Evolutionary conservation across 2,329 filamentous ascomycete genomes (phyloP).

Genomic region (Orbilia brochopaga): DNA sequence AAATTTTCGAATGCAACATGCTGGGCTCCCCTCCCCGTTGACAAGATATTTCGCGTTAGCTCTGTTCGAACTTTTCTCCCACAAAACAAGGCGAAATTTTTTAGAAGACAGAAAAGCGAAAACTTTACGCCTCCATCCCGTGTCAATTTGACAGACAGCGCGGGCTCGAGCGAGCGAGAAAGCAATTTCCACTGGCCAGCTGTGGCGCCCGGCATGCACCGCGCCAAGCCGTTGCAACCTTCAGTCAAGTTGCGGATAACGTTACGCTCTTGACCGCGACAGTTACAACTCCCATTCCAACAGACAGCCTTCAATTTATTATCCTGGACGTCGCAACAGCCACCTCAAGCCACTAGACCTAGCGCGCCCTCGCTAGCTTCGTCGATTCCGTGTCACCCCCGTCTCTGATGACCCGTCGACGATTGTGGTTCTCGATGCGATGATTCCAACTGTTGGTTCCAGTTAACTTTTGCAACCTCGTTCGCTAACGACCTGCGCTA

Average conservation of each 20-base stretch:
- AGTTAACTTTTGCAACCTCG: too few species aligned
- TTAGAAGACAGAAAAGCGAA: slow-evolving; percentile 1
- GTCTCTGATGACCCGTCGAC: slow-evolving; percentile 10
- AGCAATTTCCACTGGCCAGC: slow-evolving; percentile 1
- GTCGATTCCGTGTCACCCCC: slow-evolving; percentile 24
- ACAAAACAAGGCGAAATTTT: neutral
- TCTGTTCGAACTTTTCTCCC: neutral
- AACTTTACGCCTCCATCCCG: neutral
- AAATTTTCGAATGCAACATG: too few species aligned
- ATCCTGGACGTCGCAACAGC: slow-evolving; percentile 13
- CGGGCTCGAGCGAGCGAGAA: neutral
- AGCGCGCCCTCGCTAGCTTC: slow-evolving; percentile 5
- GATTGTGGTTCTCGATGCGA: too few species aligned
- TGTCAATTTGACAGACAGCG: neutral
- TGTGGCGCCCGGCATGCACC: slow-evolving; percentile 1
- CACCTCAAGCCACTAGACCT: slow-evolving; percentile 30
- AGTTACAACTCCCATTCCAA: slow-evolving; percentile 8
- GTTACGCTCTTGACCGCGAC: slow-evolving; percentile 12
- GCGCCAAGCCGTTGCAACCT: neutral
- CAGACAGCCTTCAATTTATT: slow-evolving; percentile 10
- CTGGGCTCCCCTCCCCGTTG: neutral
- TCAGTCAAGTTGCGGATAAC: slow-evolving; percentile 28
- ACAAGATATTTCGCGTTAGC: neutral
- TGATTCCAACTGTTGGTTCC: neutral
- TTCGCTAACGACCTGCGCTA: too few species aligned